A percentile compares a stretch with the other conserved stretches of the same genome.
Conservation (phyloP, 2,329 filamentous ascomycete genomes). For the Aspergillus ibericus region DNA sequence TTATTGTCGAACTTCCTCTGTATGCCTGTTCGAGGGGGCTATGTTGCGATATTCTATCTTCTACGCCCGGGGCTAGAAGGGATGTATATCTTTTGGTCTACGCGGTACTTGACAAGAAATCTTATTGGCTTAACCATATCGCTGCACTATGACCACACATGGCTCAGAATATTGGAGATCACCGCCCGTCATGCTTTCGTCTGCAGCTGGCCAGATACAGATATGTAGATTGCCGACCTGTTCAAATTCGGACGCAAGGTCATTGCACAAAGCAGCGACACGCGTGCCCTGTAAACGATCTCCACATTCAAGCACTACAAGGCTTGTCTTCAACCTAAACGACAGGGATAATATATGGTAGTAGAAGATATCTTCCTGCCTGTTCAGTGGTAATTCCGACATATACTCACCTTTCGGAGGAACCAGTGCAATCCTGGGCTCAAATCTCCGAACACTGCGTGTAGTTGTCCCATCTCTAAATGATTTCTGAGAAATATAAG, state of each 20-base stretch:
- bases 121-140: neutral
- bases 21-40: too few relatives aligned
- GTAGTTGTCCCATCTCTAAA: constrained; percentile 62
- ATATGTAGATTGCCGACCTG: neutral
- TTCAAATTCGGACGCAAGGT: neutral
- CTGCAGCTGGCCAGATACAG: neutral
- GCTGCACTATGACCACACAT: neutral
- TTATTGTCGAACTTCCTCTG: too few relatives aligned
- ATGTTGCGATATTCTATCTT: too few relatives aligned
- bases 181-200: neutral
- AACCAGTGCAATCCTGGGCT: constrained; percentile 79
- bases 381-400: neutral
- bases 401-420: constrained; percentile 41
- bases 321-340: constrained; percentile 21
- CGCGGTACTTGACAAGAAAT: too few relatives aligned
- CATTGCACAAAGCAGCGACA: constrained; percentile 24
- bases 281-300: constrained; percentile 34
- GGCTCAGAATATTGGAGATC: neutral
- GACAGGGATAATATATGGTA: constrained; percentile 31
- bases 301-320: constrained; percentile 41
- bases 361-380: constrained; percentile 39
- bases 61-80: too few relatives aligned
- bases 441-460: constrained; percentile 75
- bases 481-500: constrained; percentile 72
- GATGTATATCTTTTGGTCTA: too few relatives aligned